Evolutionary conservation across 176 grass and related monocot species (phyloP).

Genomic region (Lolium rigidum): DNA sequence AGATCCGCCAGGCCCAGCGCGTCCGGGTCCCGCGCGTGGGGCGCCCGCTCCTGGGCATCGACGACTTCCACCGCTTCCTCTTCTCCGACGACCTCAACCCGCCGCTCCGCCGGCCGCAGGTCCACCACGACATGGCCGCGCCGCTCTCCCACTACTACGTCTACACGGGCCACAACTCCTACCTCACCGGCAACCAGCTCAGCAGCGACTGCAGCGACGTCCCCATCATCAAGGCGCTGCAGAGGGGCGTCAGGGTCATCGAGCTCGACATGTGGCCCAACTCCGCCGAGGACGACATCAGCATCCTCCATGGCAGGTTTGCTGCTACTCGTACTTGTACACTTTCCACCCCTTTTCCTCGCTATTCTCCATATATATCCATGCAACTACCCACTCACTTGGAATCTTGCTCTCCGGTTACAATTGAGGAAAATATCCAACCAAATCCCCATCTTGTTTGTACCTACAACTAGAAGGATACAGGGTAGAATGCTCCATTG

Average conservation of each 20-base stretch:
- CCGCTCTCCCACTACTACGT: constrained; percentile 95
- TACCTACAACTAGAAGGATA: background rate
- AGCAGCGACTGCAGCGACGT: constrained; percentile 93
- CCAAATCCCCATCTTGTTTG: background rate
- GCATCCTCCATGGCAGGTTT: constrained; percentile 87
- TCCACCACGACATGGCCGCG: constrained; percentile 83
- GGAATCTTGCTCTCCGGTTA: background rate
- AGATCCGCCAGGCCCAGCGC: constrained; percentile 48
- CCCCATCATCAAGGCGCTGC: constrained; percentile 86
- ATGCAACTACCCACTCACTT: background rate
- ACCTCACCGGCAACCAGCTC: constrained; percentile 98
- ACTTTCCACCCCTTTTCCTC: background rate
- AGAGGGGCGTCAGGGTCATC: constrained; percentile 90
- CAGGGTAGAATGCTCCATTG: background rate
- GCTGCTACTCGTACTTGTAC: background rate
- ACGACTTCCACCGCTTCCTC: constrained; percentile 95
- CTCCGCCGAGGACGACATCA: constrained; percentile 74
- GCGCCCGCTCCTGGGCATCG: constrained; percentile 50
- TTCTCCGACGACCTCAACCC: constrained; percentile 86
- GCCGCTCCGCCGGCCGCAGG: constrained; percentile 35
- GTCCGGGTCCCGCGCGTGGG: constrained; percentile 45
- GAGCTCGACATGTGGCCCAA: constrained; percentile 98
- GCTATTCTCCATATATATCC: background rate
- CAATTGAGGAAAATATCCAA: background rate
- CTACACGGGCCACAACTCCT: constrained; percentile 98